Evolutionary conservation across 2,329 filamentous ascomycete species (phyloP).

Genomic region (Paracoccidioides lutzii): DNA sequence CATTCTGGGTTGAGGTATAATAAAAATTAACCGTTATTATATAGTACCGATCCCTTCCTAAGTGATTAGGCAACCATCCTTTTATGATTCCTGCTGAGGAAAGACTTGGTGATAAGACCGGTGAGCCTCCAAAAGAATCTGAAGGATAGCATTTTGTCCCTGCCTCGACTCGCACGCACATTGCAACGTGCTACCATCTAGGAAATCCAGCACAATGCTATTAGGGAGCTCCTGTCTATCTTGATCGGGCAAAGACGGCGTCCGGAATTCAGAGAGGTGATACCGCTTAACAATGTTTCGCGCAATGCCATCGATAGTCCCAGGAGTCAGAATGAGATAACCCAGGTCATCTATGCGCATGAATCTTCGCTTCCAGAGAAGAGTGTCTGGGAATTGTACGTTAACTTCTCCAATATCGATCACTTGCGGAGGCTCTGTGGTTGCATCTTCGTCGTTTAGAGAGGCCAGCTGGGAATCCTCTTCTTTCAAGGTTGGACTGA

Average conservation of each 20-base stretch:
- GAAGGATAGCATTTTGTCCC: slow-evolving; percentile 40
- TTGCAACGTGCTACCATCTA: slow-evolving; percentile 49
- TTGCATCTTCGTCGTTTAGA: slow-evolving; percentile 17
- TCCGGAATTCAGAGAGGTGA: slow-evolving; percentile 70
- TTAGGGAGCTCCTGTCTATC: slow-evolving; percentile 88
- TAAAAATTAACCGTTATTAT: background rate
- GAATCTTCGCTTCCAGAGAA: slow-evolving; percentile 90
- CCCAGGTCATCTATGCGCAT: slow-evolving; percentile 75
- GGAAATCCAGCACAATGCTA: slow-evolving; percentile 55
- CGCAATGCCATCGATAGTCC: slow-evolving; percentile 47
- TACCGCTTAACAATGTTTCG: slow-evolving; percentile 62
- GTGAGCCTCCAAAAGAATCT: slow-evolving; percentile 11
- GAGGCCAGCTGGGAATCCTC: slow-evolving; percentile 22
- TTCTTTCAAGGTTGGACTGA: slow-evolving; percentile 26
- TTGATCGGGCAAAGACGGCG: slow-evolving; percentile 71
- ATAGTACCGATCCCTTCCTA: background rate
- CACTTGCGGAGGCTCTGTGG: slow-evolving; percentile 33
- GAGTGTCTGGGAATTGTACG: slow-evolving; percentile 89
- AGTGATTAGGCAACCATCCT: slow-evolving; percentile 11
- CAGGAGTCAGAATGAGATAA: slow-evolving; percentile 64
- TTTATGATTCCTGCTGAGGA: background rate
- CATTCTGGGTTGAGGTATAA: background rate
- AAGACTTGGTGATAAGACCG: background rate
- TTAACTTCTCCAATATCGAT: slow-evolving; percentile 81
- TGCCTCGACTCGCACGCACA: slow-evolving; percentile 47